These are phyloP conservation scores for Aureobasidium leucospermi DNA, from an alignment of 2,329 filamentous ascomycete species.

Conservation along the genomic window DNA sequence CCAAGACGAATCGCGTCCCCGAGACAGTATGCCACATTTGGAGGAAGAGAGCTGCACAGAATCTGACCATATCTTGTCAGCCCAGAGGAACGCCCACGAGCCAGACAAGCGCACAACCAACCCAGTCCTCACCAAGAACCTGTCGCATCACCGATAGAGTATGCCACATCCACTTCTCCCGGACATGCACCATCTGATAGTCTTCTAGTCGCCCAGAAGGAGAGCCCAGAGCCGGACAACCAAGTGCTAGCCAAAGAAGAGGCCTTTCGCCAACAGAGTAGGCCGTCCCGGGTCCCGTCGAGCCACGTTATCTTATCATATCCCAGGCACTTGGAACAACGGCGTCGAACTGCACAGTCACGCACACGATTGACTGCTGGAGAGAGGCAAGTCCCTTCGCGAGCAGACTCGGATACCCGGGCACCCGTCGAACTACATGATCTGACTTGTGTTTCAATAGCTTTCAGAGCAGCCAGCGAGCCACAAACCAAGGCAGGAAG, in stretches of 20 bases:
- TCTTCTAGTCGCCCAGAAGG: not conserved
- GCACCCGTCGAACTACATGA: not conserved
- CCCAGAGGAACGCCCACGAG: not conserved
- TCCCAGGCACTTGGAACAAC: too few species aligned
- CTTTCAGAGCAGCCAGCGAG: not conserved
- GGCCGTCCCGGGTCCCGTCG: not conserved
- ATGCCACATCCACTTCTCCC: not conserved
- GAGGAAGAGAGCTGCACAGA: not conserved
- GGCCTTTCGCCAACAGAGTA: not conserved
- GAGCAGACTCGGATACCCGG: not conserved
- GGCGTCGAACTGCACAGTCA: too few species aligned
- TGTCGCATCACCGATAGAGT: not conserved
- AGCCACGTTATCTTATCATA: not conserved
- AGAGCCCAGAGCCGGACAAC: not conserved
- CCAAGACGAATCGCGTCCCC: not conserved
- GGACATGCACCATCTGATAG: not conserved
- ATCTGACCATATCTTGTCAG: not conserved
- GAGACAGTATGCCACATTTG: not conserved
- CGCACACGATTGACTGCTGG: not conserved
- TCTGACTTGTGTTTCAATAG: not conserved
- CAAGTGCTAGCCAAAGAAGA: not conserved
- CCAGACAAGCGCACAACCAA: not conserved
- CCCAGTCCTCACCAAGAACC: not conserved
- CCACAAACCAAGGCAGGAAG: not conserved
- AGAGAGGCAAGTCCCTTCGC: not conserved